A percentile compares a stretch with the other conserved stretches of the same genome.
These are phyloP conservation scores for Citrullus amarus DNA, from an alignment of 306 rosid species.

Conservation along the genomic window DNA sequence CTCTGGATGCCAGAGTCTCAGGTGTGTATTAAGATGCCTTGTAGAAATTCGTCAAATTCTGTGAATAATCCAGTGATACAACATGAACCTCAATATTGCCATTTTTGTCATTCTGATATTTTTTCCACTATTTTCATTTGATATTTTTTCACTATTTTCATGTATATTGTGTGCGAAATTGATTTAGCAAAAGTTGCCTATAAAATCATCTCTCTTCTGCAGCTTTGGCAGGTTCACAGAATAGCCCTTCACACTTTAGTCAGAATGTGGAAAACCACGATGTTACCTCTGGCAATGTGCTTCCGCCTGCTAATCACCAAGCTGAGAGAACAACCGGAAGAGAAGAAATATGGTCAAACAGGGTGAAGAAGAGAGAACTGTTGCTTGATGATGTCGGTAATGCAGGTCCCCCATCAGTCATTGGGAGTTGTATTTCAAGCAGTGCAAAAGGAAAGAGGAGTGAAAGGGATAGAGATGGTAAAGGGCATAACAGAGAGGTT, in stretches of 20 bases:
- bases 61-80: not conserved
- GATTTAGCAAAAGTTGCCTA: not conserved
- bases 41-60: not conserved
- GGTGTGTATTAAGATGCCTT: slow-evolving; percentile 28
- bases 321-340: slow-evolving; percentile 54
- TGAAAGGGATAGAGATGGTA: slow-evolving; percentile 98
- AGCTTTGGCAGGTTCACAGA: slow-evolving; percentile 72
- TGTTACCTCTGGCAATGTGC: slow-evolving; percentile 42
- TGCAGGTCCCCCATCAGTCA: slow-evolving; percentile 46
- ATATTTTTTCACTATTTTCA: not conserved
- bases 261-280: slow-evolving; percentile 59
- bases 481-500: slow-evolving; percentile 80
- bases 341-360: slow-evolving; percentile 73
- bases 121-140: not conserved
- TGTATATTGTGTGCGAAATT: not conserved
- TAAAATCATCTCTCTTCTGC: slow-evolving; percentile 23
- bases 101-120: slow-evolving; percentile 5
- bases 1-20: slow-evolving; percentile 52
- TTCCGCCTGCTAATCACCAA: slow-evolving; percentile 37
- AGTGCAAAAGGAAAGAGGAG: slow-evolving; percentile 97
- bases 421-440: slow-evolving; percentile 64
- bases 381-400: slow-evolving; percentile 80
- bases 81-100: not conserved
- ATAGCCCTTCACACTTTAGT: slow-evolving; percentile 61
- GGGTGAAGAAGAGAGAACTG: slow-evolving; percentile 95